Conservation (phyloP, 2,329 filamentous ascomycete species). For the Arachnomyces sp. region DNA sequence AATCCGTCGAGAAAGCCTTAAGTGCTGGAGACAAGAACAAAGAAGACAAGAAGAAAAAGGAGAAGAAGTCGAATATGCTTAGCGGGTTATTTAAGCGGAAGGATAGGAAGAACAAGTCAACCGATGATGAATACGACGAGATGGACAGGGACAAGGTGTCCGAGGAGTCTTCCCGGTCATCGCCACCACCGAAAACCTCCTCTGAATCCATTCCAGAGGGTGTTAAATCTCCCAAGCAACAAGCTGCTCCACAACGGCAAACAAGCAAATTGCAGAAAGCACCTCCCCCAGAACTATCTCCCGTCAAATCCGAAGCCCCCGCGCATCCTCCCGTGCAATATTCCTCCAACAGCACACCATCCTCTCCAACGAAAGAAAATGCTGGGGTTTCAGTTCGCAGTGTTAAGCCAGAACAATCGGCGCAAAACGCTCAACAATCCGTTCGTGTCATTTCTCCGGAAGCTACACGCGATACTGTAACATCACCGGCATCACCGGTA, state of each 20-base stretch:
- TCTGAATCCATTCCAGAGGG: slow-evolving; percentile 35
- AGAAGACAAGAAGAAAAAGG: slow-evolving; percentile 69
- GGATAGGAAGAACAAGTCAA: slow-evolving; percentile 50
- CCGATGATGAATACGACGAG: slow-evolving; percentile 41
- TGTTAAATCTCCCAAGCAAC: slow-evolving; percentile 23
- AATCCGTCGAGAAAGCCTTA: slow-evolving; percentile 64
- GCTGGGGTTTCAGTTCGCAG: slow-evolving; percentile 13
- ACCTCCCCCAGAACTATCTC: slow-evolving; percentile 38
- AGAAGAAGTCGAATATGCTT: slow-evolving; percentile 64
- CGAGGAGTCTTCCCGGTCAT: slow-evolving; percentile 47
- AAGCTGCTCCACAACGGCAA: slow-evolving; percentile 44
- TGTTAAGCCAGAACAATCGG: too few relatives aligned
- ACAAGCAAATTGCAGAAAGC: slow-evolving; percentile 66
- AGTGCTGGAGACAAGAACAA: slow-evolving; percentile 56
- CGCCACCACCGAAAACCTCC: slow-evolving; percentile 39
- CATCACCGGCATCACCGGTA: slow-evolving; percentile 15
- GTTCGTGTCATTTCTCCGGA: slow-evolving; percentile 31
- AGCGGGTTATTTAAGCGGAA: slow-evolving; percentile 62
- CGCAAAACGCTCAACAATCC: slow-evolving; percentile 3
- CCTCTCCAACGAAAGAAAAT: slow-evolving; percentile 15
- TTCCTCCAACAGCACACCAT: slow-evolving; percentile 21
- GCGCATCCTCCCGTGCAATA: slow-evolving; percentile 35
- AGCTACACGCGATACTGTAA: slow-evolving; percentile 20
- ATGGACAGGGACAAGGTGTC: slow-evolving; percentile 50
- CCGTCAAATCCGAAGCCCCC: slow-evolving; percentile 32